These are phyloP conservation scores for Noccaea bulbosa DNA, from an alignment of 345 rosid genomes.

Conservation along the genomic window DNA sequence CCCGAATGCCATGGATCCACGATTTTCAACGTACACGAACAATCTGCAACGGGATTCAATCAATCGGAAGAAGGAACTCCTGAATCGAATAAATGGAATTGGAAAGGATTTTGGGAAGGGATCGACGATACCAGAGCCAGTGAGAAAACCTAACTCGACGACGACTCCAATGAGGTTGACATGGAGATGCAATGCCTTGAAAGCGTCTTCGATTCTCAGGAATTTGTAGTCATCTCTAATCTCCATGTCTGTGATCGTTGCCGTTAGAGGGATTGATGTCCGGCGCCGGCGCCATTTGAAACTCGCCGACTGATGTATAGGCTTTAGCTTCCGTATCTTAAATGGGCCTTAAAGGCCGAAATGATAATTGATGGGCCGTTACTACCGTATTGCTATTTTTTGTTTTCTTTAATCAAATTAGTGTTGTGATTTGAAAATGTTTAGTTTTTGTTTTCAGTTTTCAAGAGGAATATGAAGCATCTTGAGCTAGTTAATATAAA, in stretches of 20 bases:
- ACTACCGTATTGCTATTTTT: background rate
- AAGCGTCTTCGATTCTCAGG: constrained; percentile 34
- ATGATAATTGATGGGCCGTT: background rate
- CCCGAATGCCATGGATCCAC: constrained; percentile 36
- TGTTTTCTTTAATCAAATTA: background rate
- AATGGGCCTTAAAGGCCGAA: constrained; percentile 19
- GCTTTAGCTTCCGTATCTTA: background rate
- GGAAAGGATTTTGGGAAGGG: background rate
- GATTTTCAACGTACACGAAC: constrained; percentile 26
- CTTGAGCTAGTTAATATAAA: background rate
- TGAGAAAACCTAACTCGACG: constrained; percentile 31
- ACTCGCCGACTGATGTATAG: background rate
- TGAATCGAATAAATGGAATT: background rate
- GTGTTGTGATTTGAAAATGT: too few relatives aligned
- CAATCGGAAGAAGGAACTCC: constrained; percentile 7
- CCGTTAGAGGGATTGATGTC: background rate
- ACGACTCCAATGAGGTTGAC: constrained; percentile 43
- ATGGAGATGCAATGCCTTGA: constrained; percentile 35
- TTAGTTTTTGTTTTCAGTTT: too few relatives aligned
- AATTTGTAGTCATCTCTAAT: constrained; percentile 40
- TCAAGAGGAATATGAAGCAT: background rate
- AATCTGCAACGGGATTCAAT: background rate
- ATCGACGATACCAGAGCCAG: constrained; percentile 15
- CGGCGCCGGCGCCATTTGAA: constrained; percentile 20
- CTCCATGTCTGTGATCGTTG: constrained; percentile 34